A percentile compares a stretch with the other conserved stretches of the same genome.
These are phyloP conservation scores for Sporisorium iseilematis-ciliati DNA, from an alignment of 1,284 basidiomycete genomes.

Conservation along the genomic window DNA sequence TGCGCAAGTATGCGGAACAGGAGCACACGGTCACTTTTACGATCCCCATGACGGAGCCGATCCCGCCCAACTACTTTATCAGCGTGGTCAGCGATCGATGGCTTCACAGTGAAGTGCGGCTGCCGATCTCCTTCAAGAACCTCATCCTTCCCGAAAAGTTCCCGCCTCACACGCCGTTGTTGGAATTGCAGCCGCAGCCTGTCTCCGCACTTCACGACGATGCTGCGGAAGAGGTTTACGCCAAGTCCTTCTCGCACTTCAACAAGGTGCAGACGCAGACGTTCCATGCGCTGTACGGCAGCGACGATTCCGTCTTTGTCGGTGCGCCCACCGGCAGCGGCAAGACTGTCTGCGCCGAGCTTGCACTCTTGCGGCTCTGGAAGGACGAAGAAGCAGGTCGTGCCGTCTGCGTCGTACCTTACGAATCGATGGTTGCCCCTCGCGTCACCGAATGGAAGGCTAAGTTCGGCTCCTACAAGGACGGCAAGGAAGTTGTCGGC, in stretches of 20 bases:
- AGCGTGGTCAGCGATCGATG: slow-evolving; percentile 94
- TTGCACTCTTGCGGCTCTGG: slow-evolving; percentile 92
- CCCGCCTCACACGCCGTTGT: slow-evolving; percentile 88
- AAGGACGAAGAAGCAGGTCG: slow-evolving; percentile 80
- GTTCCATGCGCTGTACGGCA: slow-evolving; percentile 95
- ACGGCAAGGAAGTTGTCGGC: slow-evolving; percentile 90
- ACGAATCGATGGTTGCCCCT: slow-evolving; percentile 94
- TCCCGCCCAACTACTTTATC: slow-evolving; percentile 98
- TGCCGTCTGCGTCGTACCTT: slow-evolving; percentile 96
- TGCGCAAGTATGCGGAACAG: slow-evolving; percentile 85
- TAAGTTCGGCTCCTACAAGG: slow-evolving; percentile 85
- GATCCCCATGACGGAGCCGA: slow-evolving; percentile 94
- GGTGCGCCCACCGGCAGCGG: slow-evolving; percentile 96
- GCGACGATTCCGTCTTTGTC: slow-evolving; percentile 95
- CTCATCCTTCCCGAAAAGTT: slow-evolving; percentile 97
- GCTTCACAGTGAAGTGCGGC: slow-evolving; percentile 91
- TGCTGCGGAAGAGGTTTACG: slow-evolving; percentile 87
- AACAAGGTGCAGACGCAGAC: slow-evolving; percentile 99
- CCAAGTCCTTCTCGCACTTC: slow-evolving; percentile 79
- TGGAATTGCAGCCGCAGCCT: slow-evolving; percentile 92
- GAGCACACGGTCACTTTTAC: slow-evolving; percentile 95
- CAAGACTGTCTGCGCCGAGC: slow-evolving; percentile 97
- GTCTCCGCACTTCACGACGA: slow-evolving; percentile 90
- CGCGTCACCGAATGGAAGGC: slow-evolving; percentile 87
- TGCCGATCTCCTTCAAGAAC: slow-evolving; percentile 98